These are phyloP conservation scores for Solanum chiquidenum DNA, from an alignment of 257 asterid species.

Conservation along the genomic window DNA sequence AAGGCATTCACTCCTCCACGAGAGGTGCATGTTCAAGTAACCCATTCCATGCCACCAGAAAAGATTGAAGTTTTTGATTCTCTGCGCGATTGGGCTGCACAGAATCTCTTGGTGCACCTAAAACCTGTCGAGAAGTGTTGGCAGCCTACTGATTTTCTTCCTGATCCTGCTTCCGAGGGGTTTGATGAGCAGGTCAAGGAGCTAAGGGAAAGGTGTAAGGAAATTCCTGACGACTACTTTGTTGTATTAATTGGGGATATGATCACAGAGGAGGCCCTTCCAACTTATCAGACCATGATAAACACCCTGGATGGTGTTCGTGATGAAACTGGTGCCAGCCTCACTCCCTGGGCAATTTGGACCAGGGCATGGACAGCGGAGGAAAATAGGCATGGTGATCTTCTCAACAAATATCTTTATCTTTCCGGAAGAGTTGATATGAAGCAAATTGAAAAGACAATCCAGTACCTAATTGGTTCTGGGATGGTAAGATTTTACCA, in stretches of 20 bases:
- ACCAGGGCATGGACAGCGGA: slow-evolving; percentile 76
- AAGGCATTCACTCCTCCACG: slow-evolving; percentile 53
- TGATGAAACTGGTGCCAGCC: slow-evolving; percentile 76
- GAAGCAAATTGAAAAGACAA: slow-evolving; percentile 52
- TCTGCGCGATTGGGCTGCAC: slow-evolving; percentile 46
- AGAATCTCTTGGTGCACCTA: slow-evolving; percentile 45
- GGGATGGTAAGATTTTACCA: slow-evolving; percentile 27
- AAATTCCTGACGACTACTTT: slow-evolving; percentile 57
- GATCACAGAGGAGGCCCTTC: slow-evolving; percentile 77
- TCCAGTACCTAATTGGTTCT: slow-evolving; percentile 52
- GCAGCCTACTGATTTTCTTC: slow-evolving; percentile 71
- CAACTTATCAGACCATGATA: slow-evolving; percentile 78
- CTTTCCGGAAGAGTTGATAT: slow-evolving; percentile 69
- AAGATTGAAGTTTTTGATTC: slow-evolving; percentile 56
- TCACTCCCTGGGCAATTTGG: slow-evolving; percentile 66
- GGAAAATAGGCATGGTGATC: slow-evolving; percentile 75
- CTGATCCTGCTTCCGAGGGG: slow-evolving; percentile 61
- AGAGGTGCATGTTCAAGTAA: slow-evolving; percentile 57
- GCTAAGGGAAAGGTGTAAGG: slow-evolving; percentile 56
- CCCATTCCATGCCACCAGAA: slow-evolving; percentile 64
- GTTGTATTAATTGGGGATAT: slow-evolving; percentile 67
- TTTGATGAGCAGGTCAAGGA: slow-evolving; percentile 70
- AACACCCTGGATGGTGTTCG: slow-evolving; percentile 75
- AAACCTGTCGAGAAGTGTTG: slow-evolving; percentile 62
- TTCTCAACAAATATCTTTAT: slow-evolving; percentile 53